A percentile compares a stretch with the other conserved stretches of the same genome.
These are phyloP conservation scores for Stemphylium beticola DNA, from an alignment of 2,329 filamentous ascomycete species.

Conservation along the genomic window DNA sequence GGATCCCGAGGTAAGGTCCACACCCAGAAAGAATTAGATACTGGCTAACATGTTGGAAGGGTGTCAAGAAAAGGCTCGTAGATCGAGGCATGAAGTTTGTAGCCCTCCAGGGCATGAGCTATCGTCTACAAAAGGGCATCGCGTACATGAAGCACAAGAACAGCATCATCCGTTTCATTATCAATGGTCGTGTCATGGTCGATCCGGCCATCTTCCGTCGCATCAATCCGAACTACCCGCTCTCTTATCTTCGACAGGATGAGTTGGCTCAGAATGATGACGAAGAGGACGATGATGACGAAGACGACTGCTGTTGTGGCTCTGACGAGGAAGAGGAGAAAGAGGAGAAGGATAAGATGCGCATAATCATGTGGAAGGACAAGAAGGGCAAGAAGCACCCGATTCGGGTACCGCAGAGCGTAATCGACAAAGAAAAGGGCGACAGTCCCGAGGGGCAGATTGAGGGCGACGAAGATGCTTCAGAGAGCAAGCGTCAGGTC, in stretches of 20 bases:
- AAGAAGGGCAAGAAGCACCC: slow-evolving; percentile 57
- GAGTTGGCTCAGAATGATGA: slow-evolving; percentile 66
- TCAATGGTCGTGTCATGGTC: slow-evolving; percentile 87
- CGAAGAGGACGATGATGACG: slow-evolving; percentile 55
- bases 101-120: slow-evolving; percentile 79
- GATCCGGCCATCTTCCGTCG: slow-evolving; percentile 82
- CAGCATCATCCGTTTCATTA: slow-evolving; percentile 76
- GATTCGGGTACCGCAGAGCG: slow-evolving; percentile 57
- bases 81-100: slow-evolving; percentile 87
- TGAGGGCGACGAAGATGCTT: slow-evolving; percentile 54
- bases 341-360: slow-evolving; percentile 46
- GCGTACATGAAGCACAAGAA: slow-evolving; percentile 85
- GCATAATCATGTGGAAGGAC: slow-evolving; percentile 54
- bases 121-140: slow-evolving; percentile 81
- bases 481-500: slow-evolving; percentile 49
- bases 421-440: slow-evolving; percentile 51
- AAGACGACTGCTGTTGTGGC: slow-evolving; percentile 52
- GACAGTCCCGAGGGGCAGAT: slow-evolving; percentile 50
- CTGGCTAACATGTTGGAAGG: slow-evolving; percentile 27
- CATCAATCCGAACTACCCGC: slow-evolving; percentile 84
- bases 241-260: slow-evolving; percentile 75
- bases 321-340: slow-evolving; percentile 27
- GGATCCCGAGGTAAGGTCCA: slow-evolving; percentile 60
- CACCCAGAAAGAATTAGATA: neutral
- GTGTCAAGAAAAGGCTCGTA: slow-evolving; percentile 70